Evolutionary conservation across 2,329 filamentous ascomycete genomes (phyloP), one percentile per base, ranked within the genome.

Genomic region (Neopestalotiopsis rosae): DNA sequence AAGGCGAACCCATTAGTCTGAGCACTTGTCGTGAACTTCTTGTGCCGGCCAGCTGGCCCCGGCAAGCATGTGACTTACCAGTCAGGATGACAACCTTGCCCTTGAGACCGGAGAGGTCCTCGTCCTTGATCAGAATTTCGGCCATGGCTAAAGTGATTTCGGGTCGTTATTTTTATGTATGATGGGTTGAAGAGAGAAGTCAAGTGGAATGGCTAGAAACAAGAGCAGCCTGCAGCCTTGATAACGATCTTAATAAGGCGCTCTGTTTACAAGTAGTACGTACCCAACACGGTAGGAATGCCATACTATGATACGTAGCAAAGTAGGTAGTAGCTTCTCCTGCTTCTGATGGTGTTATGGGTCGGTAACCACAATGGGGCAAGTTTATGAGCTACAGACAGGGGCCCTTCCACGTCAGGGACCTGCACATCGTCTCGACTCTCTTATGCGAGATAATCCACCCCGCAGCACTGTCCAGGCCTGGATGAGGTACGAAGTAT

Each of bases 31-130:
- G 66, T 68, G 34, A 68, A 58, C 58, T 69, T 64, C 67, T 40
- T 67, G 63, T 7, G 57, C 40, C 49, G 52, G 65, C 20, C 63
- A 5, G 32, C 40, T 5, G 2, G 12, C 7, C 24, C 52, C 30
- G 34, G 9, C 42, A 34, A 61, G n/a, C 34, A 12, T 32, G 65
- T 7, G 10, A 58, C 61, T 32, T 78, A 86, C 85, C 85, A 67
- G 87, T 89, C 14, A 89, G 79, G 32, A 89, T 73, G n/a, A 86
- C 80, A 28, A 87, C 82, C 74, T 88, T 84, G 30, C 81, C 84
- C 69, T 83, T 83, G 45, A 88, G 77, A 56, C 75, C 71, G 13
- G 71, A 69, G 4, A 88, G 75, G 57, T 83, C 80, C 10, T 80
- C 77, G 69, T 87, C 82, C 57, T 81, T 74, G 61, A 88, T 86